These are phyloP conservation scores for Leptographium radiaticola DNA, from an alignment of 2,329 filamentous ascomycete species.

Conservation along the genomic window DNA sequence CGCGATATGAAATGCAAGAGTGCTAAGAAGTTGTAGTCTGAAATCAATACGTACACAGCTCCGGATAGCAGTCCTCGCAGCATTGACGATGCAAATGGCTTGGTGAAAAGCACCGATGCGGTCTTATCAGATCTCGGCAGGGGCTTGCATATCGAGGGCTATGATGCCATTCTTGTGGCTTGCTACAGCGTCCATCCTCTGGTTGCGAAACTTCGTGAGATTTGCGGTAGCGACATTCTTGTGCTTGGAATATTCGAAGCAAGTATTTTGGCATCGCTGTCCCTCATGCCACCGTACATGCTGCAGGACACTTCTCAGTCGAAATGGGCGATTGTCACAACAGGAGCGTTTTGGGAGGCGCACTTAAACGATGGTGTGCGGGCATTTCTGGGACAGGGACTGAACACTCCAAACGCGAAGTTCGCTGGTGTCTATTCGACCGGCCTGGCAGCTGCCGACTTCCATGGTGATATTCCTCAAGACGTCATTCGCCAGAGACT, in stretches of 20 bases:
- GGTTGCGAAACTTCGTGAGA: constrained; percentile 41
- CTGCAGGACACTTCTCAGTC: constrained; percentile 6
- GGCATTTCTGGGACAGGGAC: constrained; percentile 43
- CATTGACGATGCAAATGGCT: constrained; percentile 66
- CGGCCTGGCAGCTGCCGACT: constrained; percentile 64
- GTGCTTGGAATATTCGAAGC: constrained; percentile 84
- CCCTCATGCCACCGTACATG: constrained; percentile 27
- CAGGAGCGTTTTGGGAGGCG: constrained; percentile 69
- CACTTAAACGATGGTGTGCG: constrained; percentile 55
- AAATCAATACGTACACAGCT: constrained; percentile 53
- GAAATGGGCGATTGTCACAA: constrained; percentile 79
- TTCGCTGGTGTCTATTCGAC: constrained; percentile 78
- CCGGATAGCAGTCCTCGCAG: constrained; percentile 50
- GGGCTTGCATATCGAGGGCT: constrained; percentile 22
- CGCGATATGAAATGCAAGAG: not conserved
- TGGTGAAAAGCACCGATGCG: constrained; percentile 45
- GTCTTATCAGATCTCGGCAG: constrained; percentile 44
- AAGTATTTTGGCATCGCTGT: constrained; percentile 52
- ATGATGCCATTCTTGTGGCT: constrained; percentile 73
- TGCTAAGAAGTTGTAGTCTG: constrained; percentile 22
- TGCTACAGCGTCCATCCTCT: constrained; percentile 82
- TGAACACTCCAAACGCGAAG: constrained; percentile 23
- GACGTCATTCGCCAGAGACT: constrained; percentile 54
- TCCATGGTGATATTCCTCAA: constrained; percentile 55
- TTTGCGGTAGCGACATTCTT: constrained; percentile 23